Base-by-base conservation (phyloP, 345 rosid genomes). In the Rhodamnia argentea region DNA sequence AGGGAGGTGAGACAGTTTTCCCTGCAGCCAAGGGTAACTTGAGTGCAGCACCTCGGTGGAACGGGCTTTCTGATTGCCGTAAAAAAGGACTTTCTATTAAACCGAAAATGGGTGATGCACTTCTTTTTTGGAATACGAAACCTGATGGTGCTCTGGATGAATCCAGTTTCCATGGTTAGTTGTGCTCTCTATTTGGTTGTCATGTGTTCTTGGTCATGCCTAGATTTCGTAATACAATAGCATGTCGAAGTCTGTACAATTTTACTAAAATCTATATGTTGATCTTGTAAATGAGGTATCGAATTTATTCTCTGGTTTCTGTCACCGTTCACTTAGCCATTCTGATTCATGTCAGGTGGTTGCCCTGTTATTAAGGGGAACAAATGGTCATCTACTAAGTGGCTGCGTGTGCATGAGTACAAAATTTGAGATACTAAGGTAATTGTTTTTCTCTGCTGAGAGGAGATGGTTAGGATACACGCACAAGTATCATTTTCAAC, bases 1-100 rank as follows among this genome's bases (percentile, higher is more conserved):
- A 97, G 90, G 99, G 99, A 42, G 99, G 99, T 3, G 99, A 96
- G 90, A 96, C 99, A 18, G 97, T 97, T 62, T 95, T 97, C 89
- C 99, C 99, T 85, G 81, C 92, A 85, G 99, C 99, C 86, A 92
- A 93, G 87, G 98, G 95, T 83, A 97, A 96, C 91, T 16, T 88
- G 64, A 96, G 96, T 90, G 91, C 93, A 24, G 96, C 95, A 78
- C 96, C 98, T 62, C 94, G 99, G 99, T 96, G 97, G 98, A 84
- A 94, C 59, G 95, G 94, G 90, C 90, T 97, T 87, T 95, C 99
- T 52, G 96, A 93, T 84, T 97, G 99, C 81, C 97, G 97, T 75
- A 94, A 95, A 89, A 88, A 70, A 85, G 99, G 99, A 29, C 95
- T 97, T 76, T 96, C 99, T 4, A 90, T 97, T 64, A 95, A 94